Conservation (phyloP, 169 alveolate genomes). For the Plasmodium cynomolgi region DNA sequence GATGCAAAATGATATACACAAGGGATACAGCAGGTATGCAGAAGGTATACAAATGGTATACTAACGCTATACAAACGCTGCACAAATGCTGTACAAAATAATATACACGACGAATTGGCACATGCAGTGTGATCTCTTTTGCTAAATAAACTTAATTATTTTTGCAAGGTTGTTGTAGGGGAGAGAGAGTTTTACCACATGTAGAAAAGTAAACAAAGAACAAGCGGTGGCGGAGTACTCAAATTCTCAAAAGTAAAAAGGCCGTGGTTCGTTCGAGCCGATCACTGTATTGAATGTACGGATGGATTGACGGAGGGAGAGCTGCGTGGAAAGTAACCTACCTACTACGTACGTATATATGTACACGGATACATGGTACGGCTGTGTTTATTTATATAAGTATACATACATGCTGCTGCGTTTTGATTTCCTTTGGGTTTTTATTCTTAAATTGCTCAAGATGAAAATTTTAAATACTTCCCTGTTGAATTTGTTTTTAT, state of each 20-base stretch:
- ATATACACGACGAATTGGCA: background rate
- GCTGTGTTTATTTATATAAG: background rate
- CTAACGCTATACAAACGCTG: background rate
- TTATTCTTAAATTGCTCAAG: background rate
- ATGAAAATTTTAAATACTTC: background rate
- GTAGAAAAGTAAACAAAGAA: background rate
- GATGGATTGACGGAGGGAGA: background rate
- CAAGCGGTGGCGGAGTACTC: background rate
- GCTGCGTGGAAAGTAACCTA: background rate
- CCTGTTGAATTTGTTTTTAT: background rate
- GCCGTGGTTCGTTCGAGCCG: background rate
- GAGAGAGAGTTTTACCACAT: background rate
- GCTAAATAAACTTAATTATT: background rate
- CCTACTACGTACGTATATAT: background rate
- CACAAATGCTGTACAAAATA: background rate
- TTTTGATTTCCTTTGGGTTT: background rate
- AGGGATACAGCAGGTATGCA: background rate
- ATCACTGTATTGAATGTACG: background rate
- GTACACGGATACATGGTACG: background rate
- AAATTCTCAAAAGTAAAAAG: background rate
- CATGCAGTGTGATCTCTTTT: background rate
- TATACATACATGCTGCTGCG: background rate
- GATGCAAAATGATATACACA: too few species aligned
- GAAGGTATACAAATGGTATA: background rate
- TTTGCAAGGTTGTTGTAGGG: background rate